Conservation (phyloP, 2,329 filamentous ascomycete species). For the Epichloe typhina region DNA sequence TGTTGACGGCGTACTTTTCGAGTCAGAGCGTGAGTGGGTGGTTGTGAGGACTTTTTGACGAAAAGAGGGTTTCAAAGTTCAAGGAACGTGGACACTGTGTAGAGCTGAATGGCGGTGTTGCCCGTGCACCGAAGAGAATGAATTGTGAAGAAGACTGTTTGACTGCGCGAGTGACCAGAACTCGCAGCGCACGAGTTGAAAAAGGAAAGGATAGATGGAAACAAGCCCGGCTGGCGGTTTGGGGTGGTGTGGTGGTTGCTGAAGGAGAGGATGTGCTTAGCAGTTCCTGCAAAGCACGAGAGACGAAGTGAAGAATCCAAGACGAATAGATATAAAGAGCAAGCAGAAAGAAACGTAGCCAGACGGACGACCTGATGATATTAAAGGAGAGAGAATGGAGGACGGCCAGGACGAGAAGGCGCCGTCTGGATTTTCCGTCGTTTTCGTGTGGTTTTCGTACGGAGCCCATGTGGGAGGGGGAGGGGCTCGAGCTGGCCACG, state of each 20-base stretch:
- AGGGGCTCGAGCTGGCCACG: not conserved
- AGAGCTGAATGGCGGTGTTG: conserved; percentile 14
- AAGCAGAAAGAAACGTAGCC: conserved; percentile 8
- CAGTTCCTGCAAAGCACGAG: conserved; percentile 11
- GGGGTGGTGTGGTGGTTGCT: conserved; percentile 6
- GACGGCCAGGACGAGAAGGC: not conserved
- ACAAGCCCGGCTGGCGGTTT: conserved; percentile 5
- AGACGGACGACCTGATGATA: not conserved
- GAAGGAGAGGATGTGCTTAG: conserved; percentile 24
- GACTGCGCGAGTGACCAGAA: conserved; percentile 11
- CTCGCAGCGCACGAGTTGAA: conserved; percentile 11
- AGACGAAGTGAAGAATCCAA: conserved; percentile 1
- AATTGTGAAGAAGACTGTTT: conserved; percentile 14
- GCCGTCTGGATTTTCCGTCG: not conserved
- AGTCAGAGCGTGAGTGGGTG: too few relatives aligned
- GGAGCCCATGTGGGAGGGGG: not conserved
- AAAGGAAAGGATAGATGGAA: not conserved
- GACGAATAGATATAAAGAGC: conserved; percentile 5
- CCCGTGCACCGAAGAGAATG: conserved; percentile 18
- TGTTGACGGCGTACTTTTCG: conserved; percentile 10
- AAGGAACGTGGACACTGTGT: not conserved
- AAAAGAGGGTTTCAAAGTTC: not conserved
- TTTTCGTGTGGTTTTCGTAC: not conserved
- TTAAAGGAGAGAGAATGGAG: conserved; percentile 4
- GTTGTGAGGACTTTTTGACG: not conserved